Evolutionary conservation across 2,329 filamentous ascomycete species (phyloP).

Genomic region (Fusarium xylarioides): DNA sequence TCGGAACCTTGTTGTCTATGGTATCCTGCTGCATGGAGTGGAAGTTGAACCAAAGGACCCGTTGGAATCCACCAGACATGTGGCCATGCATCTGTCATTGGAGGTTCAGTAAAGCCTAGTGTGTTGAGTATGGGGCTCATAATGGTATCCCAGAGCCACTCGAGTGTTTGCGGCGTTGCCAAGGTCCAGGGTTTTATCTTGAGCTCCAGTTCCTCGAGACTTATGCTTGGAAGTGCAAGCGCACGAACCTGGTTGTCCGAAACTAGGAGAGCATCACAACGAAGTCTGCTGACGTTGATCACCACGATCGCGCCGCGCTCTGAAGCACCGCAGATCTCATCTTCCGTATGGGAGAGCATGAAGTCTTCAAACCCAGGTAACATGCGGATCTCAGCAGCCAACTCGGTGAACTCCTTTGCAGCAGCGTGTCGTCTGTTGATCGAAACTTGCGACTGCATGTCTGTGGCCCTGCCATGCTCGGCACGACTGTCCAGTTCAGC

Average conservation of each 20-base stretch:
- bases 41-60: neutral
- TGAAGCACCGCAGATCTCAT: neutral
- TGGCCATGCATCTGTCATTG: rapidly evolving
- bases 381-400: neutral
- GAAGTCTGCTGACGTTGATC: neutral
- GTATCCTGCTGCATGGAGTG: neutral
- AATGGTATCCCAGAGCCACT: neutral
- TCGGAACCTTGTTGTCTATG: neutral
- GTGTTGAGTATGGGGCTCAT: neutral
- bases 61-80: neutral
- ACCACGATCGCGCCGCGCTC: neutral
- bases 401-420: neutral
- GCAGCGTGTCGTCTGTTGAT: neutral
- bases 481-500: neutral
- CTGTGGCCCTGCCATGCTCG: neutral
- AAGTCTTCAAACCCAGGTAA: neutral
- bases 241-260: neutral
- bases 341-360: neutral
- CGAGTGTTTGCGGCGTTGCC: neutral
- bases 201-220: neutral
- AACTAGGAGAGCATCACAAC: neutral
- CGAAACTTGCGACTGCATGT: neutral
- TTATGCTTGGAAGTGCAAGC: neutral
- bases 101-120: neutral
- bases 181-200: neutral